Evolutionary conservation across 2,329 filamentous ascomycete genomes (phyloP).

Genomic region (Aspergillus arachidicola): DNA sequence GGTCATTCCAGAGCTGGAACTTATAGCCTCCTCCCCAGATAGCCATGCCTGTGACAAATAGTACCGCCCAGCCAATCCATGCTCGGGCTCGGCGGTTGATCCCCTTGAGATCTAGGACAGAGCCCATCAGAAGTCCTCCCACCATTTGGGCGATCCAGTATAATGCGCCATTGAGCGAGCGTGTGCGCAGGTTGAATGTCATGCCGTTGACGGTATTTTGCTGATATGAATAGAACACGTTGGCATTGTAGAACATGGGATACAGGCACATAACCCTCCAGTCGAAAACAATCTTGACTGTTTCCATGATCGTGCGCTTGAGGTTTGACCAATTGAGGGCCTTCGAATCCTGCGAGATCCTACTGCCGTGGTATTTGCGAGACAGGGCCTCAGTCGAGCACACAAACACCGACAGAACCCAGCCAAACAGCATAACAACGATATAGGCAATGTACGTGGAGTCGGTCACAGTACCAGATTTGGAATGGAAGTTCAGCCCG

Average conservation of each 20-base stretch:
- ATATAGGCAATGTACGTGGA: constrained; percentile 86
- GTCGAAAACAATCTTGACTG: constrained; percentile 64
- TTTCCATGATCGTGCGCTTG: constrained; percentile 72
- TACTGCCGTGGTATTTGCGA: constrained; percentile 73
- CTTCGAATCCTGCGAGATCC: constrained; percentile 74
- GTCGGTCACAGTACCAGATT: constrained; percentile 49
- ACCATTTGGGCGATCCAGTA: constrained; percentile 79
- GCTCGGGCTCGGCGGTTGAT: constrained; percentile 68
- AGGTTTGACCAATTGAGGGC: constrained; percentile 82
- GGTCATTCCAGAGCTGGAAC: constrained; percentile 66
- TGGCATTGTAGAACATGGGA: constrained; percentile 78
- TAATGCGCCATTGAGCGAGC: constrained; percentile 70
- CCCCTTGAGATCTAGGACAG: constrained; percentile 62
- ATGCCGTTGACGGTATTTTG: constrained; percentile 71
- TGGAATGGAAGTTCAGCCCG: constrained; percentile 23
- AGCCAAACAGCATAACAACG: constrained; percentile 73
- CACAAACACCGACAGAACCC: constrained; percentile 68
- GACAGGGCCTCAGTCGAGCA: constrained; percentile 71
- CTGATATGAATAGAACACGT: constrained; percentile 79
- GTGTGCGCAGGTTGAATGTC: constrained; percentile 72
- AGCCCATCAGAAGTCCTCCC: constrained; percentile 71
- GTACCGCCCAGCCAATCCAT: constrained; percentile 59
- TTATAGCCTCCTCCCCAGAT: constrained; percentile 82
- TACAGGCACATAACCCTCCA: constrained; percentile 71
- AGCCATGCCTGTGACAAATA: constrained; percentile 70